A percentile compares a stretch with the other conserved stretches of the same genome.
Conservation (phyloP, 768 basidiomycete genomes). For the Hirschioporus abietinus region DNA sequence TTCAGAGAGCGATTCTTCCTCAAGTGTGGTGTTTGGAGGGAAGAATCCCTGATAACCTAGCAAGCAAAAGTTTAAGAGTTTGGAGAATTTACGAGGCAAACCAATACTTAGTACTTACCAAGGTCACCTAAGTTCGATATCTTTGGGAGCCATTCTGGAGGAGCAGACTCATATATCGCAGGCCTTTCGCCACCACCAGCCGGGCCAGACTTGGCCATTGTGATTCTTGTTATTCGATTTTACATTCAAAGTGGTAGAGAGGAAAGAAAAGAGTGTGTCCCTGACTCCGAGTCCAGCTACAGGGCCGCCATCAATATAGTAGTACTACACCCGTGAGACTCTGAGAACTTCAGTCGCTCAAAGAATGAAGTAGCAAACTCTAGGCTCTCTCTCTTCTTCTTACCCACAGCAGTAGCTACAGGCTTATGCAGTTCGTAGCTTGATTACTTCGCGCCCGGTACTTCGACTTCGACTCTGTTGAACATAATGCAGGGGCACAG, state of each 20-base stretch:
- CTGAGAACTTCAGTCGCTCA: too few species aligned
- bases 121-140: constrained; percentile 64
- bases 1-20: constrained; percentile 68
- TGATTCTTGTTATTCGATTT: background rate
- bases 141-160: constrained; percentile 69
- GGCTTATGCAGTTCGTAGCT: too few species aligned
- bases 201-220: background rate
- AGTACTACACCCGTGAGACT: too few species aligned
- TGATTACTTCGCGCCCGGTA: too few species aligned
- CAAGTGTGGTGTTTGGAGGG: constrained; percentile 69
- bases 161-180: constrained; percentile 58
- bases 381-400: too few species aligned
- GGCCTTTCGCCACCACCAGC: constrained; percentile 24
- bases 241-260: background rate
- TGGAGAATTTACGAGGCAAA: constrained; percentile 2
- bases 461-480: background rate
- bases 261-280: background rate
- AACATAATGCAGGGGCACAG: background rate
- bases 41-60: constrained; percentile 73
- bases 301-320: too few species aligned
- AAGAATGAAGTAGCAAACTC: too few species aligned
- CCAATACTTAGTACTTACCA: constrained; percentile 46
- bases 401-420: too few species aligned
- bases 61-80: constrained; percentile 4
- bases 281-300: too few species aligned